phyloP scores from a whole-genome alignment of 306 rosid species.

The Malus sieversii region DNA sequence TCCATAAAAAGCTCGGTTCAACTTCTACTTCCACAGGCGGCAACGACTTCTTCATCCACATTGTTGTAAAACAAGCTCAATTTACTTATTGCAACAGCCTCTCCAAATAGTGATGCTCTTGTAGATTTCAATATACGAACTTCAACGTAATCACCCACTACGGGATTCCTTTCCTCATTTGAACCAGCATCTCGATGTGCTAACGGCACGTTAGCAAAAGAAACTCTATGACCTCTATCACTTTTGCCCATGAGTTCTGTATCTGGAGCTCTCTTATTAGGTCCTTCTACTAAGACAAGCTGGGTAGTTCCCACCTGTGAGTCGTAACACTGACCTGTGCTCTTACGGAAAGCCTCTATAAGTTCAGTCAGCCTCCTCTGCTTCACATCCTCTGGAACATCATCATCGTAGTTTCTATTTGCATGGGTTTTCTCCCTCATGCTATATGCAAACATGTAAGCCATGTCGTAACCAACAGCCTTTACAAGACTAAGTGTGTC shows the following conservation, averaged over 20 bases:
- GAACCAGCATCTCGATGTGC: conserved; percentile 44
- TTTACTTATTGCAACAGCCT: conserved; percentile 67
- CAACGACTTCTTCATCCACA: conserved; percentile 41
- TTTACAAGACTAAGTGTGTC: conserved; percentile 67
- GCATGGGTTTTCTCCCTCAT: conserved; percentile 99
- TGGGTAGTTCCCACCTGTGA: conserved; percentile 70
- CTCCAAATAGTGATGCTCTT: conserved; percentile 79
- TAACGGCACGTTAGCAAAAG: conserved; percentile 46
- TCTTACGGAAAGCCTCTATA: conserved; percentile 73
- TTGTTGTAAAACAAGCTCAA: conserved; percentile 54
- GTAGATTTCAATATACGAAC: conserved; percentile 69
- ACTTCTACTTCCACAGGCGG: conserved; percentile 41
- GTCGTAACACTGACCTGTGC: conserved; percentile 81
- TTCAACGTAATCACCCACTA: conserved; percentile 87
- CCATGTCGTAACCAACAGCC: conserved; percentile 85
- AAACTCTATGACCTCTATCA: conserved; percentile 85
- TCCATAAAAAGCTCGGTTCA: conserved; percentile 12
- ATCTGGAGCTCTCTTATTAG: conserved; percentile 82
- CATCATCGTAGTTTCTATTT: conserved; percentile 75
- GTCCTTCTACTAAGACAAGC: conserved; percentile 91
- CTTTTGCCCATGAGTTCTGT: conserved; percentile 89
- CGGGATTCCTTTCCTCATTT: conserved; percentile 44
- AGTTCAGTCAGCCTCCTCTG: conserved; percentile 92
- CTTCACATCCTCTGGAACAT: conserved; percentile 80
- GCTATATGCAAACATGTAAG: conserved; percentile 97